Conservation (phyloP, 2,329 filamentous ascomycete species). For the Ceratocystis cubensis region DNA sequence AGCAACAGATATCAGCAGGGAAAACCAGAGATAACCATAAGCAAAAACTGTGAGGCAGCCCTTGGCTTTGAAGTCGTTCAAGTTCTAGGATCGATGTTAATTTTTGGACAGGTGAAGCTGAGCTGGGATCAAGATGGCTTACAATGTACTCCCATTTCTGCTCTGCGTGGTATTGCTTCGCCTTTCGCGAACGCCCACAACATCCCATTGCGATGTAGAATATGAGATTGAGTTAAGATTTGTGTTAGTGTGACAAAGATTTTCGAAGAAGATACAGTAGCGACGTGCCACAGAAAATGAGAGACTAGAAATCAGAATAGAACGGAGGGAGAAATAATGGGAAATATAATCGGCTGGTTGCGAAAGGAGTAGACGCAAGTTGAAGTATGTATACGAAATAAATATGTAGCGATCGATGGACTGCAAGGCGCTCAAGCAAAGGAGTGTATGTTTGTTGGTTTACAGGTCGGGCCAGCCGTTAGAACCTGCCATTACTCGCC, state of each 20-base stretch:
- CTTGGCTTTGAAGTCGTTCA: conserved; percentile 67
- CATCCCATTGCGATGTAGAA: conserved; percentile 44
- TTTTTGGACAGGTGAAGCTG: conserved; percentile 23
- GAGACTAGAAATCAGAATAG: background rate
- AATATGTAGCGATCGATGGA: background rate
- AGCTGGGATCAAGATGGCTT: conserved; percentile 28
- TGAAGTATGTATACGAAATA: background rate
- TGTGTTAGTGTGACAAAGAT: background rate
- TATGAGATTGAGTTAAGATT: background rate
- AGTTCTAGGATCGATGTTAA: conserved; percentile 27
- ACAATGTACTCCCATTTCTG: conserved; percentile 94
- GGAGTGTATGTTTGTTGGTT: background rate
- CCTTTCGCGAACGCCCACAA: conserved; percentile 47
- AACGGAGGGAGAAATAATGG: background rate
- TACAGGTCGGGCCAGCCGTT: conserved; percentile 20
- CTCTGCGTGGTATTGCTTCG: conserved; percentile 58
- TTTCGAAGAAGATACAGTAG: background rate
- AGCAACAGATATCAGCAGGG: conserved; percentile 62
- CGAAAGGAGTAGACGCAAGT: background rate
- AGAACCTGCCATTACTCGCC: conserved; percentile 21
- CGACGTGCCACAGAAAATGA: background rate
- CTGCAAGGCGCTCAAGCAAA: background rate
- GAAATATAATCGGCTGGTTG: no score
- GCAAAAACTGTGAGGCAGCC: conserved; percentile 67
- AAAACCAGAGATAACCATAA: conserved; percentile 74